Evolutionary conservation across 2,329 filamentous ascomycete species (phyloP), one percentile per base, ranked within the genome.

Genomic region (Metarhizium anisopliae): DNA sequence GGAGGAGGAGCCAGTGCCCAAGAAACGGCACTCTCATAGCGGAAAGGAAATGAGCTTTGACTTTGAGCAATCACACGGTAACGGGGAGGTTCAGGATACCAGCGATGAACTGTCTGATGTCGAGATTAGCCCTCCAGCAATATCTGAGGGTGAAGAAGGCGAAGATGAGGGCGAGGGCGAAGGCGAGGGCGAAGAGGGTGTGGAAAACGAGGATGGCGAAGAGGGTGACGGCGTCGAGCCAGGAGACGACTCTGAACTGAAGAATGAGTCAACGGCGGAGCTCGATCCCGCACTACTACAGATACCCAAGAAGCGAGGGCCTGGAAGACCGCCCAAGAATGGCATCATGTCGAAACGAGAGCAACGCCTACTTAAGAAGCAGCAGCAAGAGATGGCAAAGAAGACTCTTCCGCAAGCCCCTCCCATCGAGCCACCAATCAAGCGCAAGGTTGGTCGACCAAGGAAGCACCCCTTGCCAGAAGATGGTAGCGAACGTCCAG

Each of bases 311-410:
- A 85, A 87, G 59, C 84, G 88, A 61, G 89, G 89, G 14, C 89
- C 89, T 10, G 89, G 89, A n/a, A 77, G 89, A 54, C 89, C 89
- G 20, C 89, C 89, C 0, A 92, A 92, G 72, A 88, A 92, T 64
- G 89, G 89, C 32, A 80, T 90, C 66, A 89, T 91, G 83, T 92
- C 88, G 1, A 91, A 91, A 70, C 78, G 89, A 56, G 86, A 91
- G 64, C 79, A 85, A 61, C 77, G 83, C 18, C 68, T 84, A 51
- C 77, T 84, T 7, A 83, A 85, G 71, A 87, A 85, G 67, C 69
- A 72, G 55, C 72, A 74, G 56, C 68, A 74, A 57, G 72, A 74
- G 58, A 69, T 71, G 61, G 77, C 76, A 25, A 79, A 78, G 69
- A 79, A 81, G 64, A 78, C 75, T 4, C 61, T 76, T 36, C 75